Percentiles rank a stretch among this genome's conserved stretches.
phyloP scores from a whole-genome alignment of 192 early-diverging fungal species.

The Linnemannia elongata region DNA sequence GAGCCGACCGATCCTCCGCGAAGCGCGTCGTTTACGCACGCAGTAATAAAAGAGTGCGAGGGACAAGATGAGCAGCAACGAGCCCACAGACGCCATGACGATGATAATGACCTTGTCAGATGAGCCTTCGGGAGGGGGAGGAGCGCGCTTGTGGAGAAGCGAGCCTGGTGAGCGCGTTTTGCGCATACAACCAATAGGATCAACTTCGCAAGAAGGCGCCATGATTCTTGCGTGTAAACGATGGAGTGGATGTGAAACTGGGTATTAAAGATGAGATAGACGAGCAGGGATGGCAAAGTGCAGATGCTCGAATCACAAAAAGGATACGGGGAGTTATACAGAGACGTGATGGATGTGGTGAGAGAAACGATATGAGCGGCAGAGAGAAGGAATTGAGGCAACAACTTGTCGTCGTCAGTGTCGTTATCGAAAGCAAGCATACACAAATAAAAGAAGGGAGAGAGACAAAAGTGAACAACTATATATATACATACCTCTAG shows the following conservation, averaged over 20 bases:
- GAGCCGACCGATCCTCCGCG: conserved; percentile 43
- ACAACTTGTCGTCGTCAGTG: too few species aligned
- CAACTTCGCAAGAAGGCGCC: conserved; percentile 30
- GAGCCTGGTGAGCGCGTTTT: background rate
- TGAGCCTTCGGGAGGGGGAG: background rate
- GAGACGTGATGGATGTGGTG: background rate
- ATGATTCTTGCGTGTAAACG: background rate
- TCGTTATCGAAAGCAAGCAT: background rate
- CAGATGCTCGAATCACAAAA: too few species aligned
- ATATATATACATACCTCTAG: too few species aligned
- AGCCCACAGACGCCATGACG: conserved; percentile 18
- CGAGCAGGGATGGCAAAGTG: too few species aligned
- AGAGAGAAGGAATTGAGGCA: background rate
- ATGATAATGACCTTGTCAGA: conserved; percentile 17
- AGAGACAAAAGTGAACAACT: background rate
- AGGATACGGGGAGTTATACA: too few species aligned
- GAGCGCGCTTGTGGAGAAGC: conserved; percentile 31
- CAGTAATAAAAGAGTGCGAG: conserved; percentile 40
- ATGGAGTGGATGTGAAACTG: too few species aligned
- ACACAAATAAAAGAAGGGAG: background rate
- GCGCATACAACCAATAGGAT: conserved; percentile 36
- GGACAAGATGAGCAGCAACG: conserved; percentile 24
- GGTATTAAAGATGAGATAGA: too few species aligned
- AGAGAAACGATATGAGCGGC: background rate
- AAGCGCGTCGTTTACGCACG: conserved; percentile 42